Evolutionary conservation across 768 basidiomycete species (phyloP).

Genomic region (Tulasnella sp.): DNA sequence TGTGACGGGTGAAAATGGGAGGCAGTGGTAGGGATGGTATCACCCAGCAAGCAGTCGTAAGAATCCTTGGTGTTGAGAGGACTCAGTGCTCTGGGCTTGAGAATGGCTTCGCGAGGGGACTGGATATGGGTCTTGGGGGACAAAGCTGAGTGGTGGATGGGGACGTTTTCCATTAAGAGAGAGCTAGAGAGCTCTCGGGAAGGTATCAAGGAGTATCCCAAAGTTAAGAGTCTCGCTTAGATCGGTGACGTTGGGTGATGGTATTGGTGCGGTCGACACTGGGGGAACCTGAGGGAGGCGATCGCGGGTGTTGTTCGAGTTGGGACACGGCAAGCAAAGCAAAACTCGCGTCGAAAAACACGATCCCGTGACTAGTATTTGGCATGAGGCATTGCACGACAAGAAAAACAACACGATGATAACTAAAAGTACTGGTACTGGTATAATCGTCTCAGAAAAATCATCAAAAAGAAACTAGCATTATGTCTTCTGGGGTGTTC

Average conservation of each 20-base stretch:
- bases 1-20: not conserved
- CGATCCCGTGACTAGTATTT: not conserved
- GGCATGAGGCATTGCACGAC: not conserved
- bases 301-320: not conserved
- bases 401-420: not conserved
- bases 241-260: not conserved
- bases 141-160: not conserved
- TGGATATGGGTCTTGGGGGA: not conserved
- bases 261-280: not conserved
- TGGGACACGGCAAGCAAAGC: not conserved
- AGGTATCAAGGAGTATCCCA: constrained; percentile 7
- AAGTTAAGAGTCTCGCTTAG: not conserved
- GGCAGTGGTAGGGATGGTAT: not conserved
- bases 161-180: constrained; percentile 13
- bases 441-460: too few relatives aligned
- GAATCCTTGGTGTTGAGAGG: not conserved
- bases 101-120: not conserved
- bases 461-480: too few relatives aligned
- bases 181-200: not conserved
- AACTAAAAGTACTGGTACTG: not conserved
- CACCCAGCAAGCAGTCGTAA: not conserved
- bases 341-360: not conserved
- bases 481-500: too few relatives aligned
- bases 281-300: not conserved
- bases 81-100: not conserved